Evolutionary conservation across 179 eudicot genomes (phyloP).

Genomic region (Actinidia arguta): DNA sequence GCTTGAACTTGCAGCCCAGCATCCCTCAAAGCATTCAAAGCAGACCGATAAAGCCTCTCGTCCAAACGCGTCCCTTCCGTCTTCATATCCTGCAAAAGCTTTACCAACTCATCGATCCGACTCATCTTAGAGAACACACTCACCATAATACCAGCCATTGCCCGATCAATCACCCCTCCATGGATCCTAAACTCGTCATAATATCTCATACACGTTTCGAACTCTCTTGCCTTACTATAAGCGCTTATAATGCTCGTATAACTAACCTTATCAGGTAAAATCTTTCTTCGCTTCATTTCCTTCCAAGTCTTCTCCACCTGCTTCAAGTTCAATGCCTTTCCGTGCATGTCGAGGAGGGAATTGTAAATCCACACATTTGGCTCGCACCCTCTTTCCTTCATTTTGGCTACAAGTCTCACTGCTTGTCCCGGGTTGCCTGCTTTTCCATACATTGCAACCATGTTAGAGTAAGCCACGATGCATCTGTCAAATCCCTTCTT

Average conservation of each 20-base stretch:
- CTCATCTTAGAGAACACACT: slow-evolving; percentile 77
- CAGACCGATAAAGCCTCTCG: slow-evolving; percentile 72
- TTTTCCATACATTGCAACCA: slow-evolving; percentile 86
- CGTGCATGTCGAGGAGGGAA: slow-evolving; percentile 76
- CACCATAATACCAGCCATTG: slow-evolving; percentile 93
- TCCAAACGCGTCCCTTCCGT: slow-evolving; percentile 64
- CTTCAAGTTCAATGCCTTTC: slow-evolving; percentile 58
- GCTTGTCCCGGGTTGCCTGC: slow-evolving; percentile 70
- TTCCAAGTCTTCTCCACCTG: slow-evolving; percentile 89
- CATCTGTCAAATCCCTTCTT: slow-evolving; percentile 71
- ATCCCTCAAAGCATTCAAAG: slow-evolving; percentile 78
- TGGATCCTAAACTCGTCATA: slow-evolving; percentile 67
- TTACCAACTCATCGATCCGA: slow-evolving; percentile 69
- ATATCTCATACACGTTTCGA: slow-evolving; percentile 51
- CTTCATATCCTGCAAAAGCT: slow-evolving; percentile 78
- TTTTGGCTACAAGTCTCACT: slow-evolving; percentile 76
- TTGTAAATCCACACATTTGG: slow-evolving; percentile 96
- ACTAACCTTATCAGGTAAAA: slow-evolving; percentile 68
- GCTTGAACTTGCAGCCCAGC: slow-evolving; percentile 73
- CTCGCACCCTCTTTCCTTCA: slow-evolving; percentile 83
- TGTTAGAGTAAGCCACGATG: slow-evolving; percentile 90
- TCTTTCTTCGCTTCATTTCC: slow-evolving; percentile 84
- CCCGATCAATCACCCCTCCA: slow-evolving; percentile 71
- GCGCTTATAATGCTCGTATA: slow-evolving; percentile 84
- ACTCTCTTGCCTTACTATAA: slow-evolving; percentile 67